A percentile compares a stretch with the other conserved stretches of the same genome.
Evolutionary conservation across 2,329 filamentous ascomycete species (phyloP).

Genomic region (Meredithiella fracta): DNA sequence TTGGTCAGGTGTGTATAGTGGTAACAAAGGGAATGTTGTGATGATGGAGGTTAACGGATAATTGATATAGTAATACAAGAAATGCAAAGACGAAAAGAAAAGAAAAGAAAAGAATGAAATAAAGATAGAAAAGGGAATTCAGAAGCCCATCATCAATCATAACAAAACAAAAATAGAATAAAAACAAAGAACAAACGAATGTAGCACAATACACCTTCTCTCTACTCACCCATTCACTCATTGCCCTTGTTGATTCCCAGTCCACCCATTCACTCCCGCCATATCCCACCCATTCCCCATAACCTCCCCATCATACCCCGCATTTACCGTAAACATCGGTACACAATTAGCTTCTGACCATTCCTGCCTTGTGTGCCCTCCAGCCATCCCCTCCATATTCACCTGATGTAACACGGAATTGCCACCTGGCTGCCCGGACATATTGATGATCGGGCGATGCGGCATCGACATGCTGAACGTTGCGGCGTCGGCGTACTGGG

Average conservation of each 20-base stretch:
- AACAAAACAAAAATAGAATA: neutral
- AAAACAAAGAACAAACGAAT: neutral
- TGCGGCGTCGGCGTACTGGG: slow-evolving; percentile 4
- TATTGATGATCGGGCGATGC: slow-evolving; percentile 3
- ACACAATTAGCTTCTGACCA: slow-evolving; percentile 3
- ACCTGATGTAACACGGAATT: neutral
- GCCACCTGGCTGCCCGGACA: neutral
- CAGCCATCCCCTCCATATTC: neutral
- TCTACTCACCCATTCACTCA: neutral
- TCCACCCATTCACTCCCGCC: neutral
- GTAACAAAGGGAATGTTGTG: neutral
- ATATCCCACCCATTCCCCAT: neutral
- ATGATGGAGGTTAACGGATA: neutral
- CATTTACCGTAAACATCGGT: slow-evolving; percentile 1
- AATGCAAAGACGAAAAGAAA: neutral
- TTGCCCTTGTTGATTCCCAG: neutral
- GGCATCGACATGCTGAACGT: slow-evolving; percentile 7
- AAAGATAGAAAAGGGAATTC: neutral
- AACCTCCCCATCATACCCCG: neutral
- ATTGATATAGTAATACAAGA: neutral
- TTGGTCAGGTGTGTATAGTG: neutral
- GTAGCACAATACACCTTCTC: neutral
- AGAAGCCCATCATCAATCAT: neutral
- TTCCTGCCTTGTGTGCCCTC: neutral
- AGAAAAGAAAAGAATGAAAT: neutral